Evolutionary conservation across 139 green algal genomes (phyloP), one percentile per base, ranked within the genome.

Genomic region (Tetratostichococcus sp.): DNA sequence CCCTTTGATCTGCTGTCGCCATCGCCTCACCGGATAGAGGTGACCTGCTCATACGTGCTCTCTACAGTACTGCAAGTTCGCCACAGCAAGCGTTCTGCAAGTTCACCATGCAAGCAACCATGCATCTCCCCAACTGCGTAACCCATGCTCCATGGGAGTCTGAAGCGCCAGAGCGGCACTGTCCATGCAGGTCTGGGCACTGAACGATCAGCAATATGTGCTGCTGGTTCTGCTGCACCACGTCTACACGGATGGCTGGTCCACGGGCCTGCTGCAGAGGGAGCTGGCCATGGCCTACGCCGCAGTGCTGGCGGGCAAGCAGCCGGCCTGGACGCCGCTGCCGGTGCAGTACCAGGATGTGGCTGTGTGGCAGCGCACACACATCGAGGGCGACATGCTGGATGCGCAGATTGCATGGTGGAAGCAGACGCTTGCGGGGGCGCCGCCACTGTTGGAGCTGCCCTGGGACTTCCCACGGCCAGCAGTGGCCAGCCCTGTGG

Each of bases 201-300:
- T 74, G 42, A 26, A 11, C 32, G 17, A 33, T 23, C 30, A 35
- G 25, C 4, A 65, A 35, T 35, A 74, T n/a, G 35, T 73, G 19
- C n/a, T 73, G 3, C 33, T 73, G 33, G 5, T 73, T 16, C 4
- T 31, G 23, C 23, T 62, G 69, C 69, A 73, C 23, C 69, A 73
- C 33, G 8, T 17, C 33, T 6, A 67, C 17, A 74, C 69, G 11
- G 69, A 74, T 35, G 69, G 69, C 11, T 66, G 35, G 69, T 66
- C 35, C 35, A 35, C 14, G 5, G 14, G 21, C 19, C 50, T 74
- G 11, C 31, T 74, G 35, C 30, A 25, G n/a, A 5, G 30, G 69
- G 69, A 74, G 5, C 35, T 74, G 26, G 30, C n/a, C 1, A n/a
- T n/a, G 6, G 69, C 69, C 26, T 74, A 74, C 69, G 57, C 28